phyloP scores from a whole-genome alignment of 1,139 yeast species.

The Meyerozyma athensensis region DNA sequence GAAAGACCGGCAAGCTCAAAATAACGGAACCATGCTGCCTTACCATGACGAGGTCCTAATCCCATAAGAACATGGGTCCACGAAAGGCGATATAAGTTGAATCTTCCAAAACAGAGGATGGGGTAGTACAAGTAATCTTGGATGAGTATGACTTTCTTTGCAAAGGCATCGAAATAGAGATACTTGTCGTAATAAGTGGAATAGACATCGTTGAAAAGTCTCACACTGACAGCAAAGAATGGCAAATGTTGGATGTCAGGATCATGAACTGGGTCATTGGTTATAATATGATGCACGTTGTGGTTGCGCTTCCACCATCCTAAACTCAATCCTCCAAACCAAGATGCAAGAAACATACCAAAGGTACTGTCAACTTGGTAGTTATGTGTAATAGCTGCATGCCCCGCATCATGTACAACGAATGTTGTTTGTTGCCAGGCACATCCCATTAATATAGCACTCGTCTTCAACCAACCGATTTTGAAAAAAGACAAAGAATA shows the following conservation, averaged over 20 bases:
- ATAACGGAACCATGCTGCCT: conserved; percentile 84
- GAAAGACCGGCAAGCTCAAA: conserved; percentile 67
- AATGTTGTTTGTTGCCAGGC: conserved; percentile 92
- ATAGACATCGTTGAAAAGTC: conserved; percentile 62
- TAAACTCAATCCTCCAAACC: conserved; percentile 78
- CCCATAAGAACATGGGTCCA: conserved; percentile 73
- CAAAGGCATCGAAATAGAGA: conserved; percentile 63
- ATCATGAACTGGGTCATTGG: conserved; percentile 90
- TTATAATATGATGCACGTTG: conserved; percentile 82
- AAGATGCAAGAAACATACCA: conserved; percentile 72
- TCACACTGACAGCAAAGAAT: conserved; percentile 78
- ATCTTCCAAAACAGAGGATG: conserved; percentile 76
- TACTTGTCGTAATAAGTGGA: conserved; percentile 74
- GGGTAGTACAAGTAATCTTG: conserved; percentile 77
- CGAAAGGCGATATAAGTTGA: conserved; percentile 75
- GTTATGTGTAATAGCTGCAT: conserved; percentile 74
- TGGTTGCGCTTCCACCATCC: conserved; percentile 97
- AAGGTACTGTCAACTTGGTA: conserved; percentile 73
- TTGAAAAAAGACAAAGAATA: conserved; percentile 49
- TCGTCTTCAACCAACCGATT: conserved; percentile 40
- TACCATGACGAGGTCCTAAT: conserved; percentile 68
- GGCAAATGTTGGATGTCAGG: conserved; percentile 94
- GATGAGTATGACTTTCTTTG: conserved; percentile 51
- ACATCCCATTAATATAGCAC: conserved; percentile 66
- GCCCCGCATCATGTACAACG: conserved; percentile 89